Evolutionary conservation across 2,329 filamentous ascomycete genomes (phyloP).

Genomic region (Biscogniauxia sp.): DNA sequence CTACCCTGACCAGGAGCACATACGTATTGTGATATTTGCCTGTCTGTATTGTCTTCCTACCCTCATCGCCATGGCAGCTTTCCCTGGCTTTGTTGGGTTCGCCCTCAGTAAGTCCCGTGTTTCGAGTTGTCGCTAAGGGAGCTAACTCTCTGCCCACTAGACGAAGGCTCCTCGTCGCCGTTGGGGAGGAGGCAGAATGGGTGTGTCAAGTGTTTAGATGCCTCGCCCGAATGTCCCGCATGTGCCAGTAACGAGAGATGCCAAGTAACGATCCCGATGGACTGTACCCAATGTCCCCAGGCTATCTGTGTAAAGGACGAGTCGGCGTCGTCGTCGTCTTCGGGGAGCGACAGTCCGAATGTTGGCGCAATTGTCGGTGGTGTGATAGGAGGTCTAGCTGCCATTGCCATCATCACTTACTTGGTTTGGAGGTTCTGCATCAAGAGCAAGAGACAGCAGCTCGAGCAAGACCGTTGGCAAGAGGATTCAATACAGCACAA

Average conservation of each 20-base stretch:
- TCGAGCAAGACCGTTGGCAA: conserved; percentile 57
- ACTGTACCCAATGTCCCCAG: conserved; percentile 46
- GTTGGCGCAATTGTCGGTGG: conserved; percentile 87
- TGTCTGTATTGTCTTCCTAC: background rate
- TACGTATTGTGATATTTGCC: background rate
- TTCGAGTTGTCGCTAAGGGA: conserved; percentile 14
- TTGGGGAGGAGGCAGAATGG: conserved; percentile 40
- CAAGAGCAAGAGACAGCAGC: conserved; percentile 69
- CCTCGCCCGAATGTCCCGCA: conserved; percentile 42
- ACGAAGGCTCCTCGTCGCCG: conserved; percentile 23
- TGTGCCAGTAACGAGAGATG: conserved; percentile 45
- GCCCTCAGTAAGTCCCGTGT: conserved; percentile 23
- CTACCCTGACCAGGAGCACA: background rate
- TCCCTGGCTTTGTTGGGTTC: conserved; percentile 31
- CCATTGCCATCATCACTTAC: conserved; percentile 72
- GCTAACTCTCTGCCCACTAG: conserved; percentile 12
- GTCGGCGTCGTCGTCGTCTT: conserved; percentile 7
- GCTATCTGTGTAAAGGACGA: conserved; percentile 44
- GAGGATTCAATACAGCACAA: conserved; percentile 49
- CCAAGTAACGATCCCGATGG: conserved; percentile 42
- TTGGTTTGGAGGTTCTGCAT: conserved; percentile 86
- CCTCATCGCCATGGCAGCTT: conserved; percentile 23
- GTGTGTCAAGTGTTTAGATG: conserved; percentile 47
- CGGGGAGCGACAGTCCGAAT: conserved; percentile 50
- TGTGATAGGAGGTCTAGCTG: conserved; percentile 78